Evolutionary conservation across 169 alveolate species (phyloP).

Genomic region (Amoebophrya sp.): DNA sequence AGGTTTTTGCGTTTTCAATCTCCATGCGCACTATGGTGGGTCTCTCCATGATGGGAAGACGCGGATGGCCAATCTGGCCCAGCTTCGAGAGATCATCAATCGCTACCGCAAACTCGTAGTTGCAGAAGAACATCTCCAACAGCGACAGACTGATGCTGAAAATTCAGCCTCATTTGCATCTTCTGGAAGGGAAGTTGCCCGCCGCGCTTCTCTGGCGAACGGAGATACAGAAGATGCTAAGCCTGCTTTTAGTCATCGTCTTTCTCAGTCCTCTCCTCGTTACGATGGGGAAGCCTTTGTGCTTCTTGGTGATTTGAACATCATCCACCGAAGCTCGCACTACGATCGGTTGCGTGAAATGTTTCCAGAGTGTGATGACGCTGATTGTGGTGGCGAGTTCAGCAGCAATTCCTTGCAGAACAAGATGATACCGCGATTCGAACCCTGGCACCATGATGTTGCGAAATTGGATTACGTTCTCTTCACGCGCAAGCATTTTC

Average conservation of each 20-base stretch:
- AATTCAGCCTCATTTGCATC: no score
- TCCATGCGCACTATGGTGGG: not conserved
- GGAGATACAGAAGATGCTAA: no score
- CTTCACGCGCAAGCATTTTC: not conserved
- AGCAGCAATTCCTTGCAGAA: not conserved
- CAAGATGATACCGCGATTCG: not conserved
- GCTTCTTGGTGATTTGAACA: not conserved
- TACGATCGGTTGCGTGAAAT: not conserved
- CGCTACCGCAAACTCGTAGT: not conserved
- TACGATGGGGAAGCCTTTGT: not conserved
- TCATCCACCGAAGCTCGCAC: not conserved
- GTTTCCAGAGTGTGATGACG: not conserved
- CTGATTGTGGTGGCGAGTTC: not conserved
- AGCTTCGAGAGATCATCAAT: not conserved
- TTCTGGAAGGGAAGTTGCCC: no score
- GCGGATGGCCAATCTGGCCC: not conserved
- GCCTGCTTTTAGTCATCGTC: no score
- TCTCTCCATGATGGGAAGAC: not conserved
- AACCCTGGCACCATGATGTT: not conserved
- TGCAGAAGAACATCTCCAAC: not conserved
- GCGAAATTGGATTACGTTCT: not conserved
- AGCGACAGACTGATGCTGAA: no score
- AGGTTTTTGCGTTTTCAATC: not conserved
- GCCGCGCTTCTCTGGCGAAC: no score
- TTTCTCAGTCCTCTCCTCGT: no score